Percentiles rank a stretch among this genome's conserved stretches.
These are phyloP conservation scores for Cantharellus anzutake DNA, from an alignment of 768 basidiomycete genomes.

Conservation along the genomic window DNA sequence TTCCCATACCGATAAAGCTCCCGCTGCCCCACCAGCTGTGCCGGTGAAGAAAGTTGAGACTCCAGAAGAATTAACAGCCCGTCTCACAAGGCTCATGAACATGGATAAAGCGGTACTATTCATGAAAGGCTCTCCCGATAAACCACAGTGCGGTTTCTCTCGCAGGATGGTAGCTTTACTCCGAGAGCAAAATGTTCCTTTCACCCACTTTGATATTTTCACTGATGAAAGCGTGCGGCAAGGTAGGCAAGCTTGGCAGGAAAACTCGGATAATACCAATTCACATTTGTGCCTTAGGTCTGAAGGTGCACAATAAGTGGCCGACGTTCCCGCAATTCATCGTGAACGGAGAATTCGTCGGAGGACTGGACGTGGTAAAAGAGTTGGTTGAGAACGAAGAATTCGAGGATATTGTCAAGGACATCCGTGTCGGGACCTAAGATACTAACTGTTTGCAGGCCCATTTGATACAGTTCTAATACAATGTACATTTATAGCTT, in stretches of 20 bases:
- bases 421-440: no score
- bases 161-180: conserved; percentile 52
- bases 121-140: conserved; percentile 74
- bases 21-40: conserved; percentile 17
- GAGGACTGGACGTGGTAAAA: conserved; percentile 82
- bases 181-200: conserved; percentile 41
- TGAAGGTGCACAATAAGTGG: conserved; percentile 70
- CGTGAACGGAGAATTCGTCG: conserved; percentile 78
- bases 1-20: conserved; percentile 29
- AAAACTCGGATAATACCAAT: no score
- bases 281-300: no score
- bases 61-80: conserved; percentile 41
- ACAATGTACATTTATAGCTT: no score
- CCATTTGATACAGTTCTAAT: no score
- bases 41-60: conserved; percentile 24
- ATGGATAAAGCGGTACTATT: conserved; percentile 64
- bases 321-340: conserved; percentile 80
- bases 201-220: conserved; percentile 69
- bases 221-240: conserved; percentile 64
- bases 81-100: conserved; percentile 57
- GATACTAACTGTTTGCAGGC: no score
- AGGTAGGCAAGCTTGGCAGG: no score
- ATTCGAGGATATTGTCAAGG: conserved; percentile 26
- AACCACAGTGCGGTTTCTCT: conserved; percentile 74
- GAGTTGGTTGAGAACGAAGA: conserved; percentile 78